phyloP scores from a whole-genome alignment of 352 stramenopile genomes.

The Halophytophthora polymorphica region DNA sequence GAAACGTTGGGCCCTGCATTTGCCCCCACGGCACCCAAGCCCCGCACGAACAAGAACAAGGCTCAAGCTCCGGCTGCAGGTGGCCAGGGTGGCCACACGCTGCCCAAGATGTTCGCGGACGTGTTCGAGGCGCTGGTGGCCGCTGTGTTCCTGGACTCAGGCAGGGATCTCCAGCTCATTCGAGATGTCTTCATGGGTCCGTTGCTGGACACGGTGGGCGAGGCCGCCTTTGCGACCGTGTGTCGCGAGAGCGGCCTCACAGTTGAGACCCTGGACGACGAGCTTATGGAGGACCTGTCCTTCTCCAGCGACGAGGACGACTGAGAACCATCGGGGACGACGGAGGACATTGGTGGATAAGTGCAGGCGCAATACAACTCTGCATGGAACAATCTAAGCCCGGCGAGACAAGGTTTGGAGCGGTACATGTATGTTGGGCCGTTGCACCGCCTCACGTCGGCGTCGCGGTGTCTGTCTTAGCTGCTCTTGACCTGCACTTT shows the following conservation, averaged over 20 bases:
- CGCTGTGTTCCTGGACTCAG: constrained; percentile 83
- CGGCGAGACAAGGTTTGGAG: too few species aligned
- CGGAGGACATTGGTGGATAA: neutral
- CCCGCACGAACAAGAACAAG: constrained; percentile 19
- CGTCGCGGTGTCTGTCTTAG: neutral
- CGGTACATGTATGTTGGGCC: too few species aligned
- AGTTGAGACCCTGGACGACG: constrained; percentile 25
- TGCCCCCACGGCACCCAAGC: constrained; percentile 14
- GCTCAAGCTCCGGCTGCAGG: constrained; percentile 6
- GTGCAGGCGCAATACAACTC: neutral
- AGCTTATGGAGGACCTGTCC: constrained; percentile 46
- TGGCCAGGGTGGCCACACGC: constrained; percentile 27
- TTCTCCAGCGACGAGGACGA: constrained; percentile 44
- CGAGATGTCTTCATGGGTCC: constrained; percentile 83
- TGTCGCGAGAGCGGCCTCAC: constrained; percentile 67
- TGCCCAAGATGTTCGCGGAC: constrained; percentile 87
- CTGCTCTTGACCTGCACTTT: constrained; percentile 5
- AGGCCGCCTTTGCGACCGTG: constrained; percentile 72
- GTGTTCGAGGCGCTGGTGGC: constrained; percentile 87
- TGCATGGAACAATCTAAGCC: too few species aligned
- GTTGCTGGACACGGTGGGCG: constrained; percentile 62
- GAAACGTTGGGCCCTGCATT: constrained; percentile 23
- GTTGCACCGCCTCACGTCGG: too few species aligned
- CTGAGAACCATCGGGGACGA: neutral
- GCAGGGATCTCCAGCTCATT: constrained; percentile 60